phyloP scores from a whole-genome alignment of 257 asterid genomes.

The Plectranthus barbatus region DNA sequence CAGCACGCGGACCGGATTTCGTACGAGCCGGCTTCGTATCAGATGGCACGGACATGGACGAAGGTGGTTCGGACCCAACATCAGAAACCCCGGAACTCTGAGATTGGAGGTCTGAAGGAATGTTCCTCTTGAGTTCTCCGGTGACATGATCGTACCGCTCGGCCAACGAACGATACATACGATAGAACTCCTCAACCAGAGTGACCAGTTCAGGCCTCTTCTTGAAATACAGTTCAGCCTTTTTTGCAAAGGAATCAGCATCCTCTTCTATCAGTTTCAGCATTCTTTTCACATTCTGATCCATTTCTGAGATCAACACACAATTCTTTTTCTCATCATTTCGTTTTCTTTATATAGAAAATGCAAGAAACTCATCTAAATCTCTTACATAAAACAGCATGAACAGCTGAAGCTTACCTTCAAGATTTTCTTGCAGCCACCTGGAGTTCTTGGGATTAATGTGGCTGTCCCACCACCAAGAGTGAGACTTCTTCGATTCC shows the following conservation, averaged over 20 bases:
- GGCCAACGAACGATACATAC: slow-evolving; percentile 59
- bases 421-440: slow-evolving; percentile 90
- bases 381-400: not conserved
- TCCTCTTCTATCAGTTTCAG: slow-evolving; percentile 70
- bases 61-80: slow-evolving; percentile 59
- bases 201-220: slow-evolving; percentile 55
- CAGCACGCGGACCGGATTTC: slow-evolving; percentile 69
- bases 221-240: slow-evolving; percentile 65
- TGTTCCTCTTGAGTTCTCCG: slow-evolving; percentile 48
- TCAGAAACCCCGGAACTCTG: slow-evolving; percentile 83
- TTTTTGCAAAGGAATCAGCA: slow-evolving; percentile 67
- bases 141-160: slow-evolving; percentile 64
- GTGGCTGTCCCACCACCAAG: slow-evolving; percentile 98
- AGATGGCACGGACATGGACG: slow-evolving; percentile 38
- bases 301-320: slow-evolving; percentile 58
- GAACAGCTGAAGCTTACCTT: slow-evolving; percentile 28
- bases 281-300: slow-evolving; percentile 56
- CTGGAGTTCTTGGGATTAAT: slow-evolving; percentile 69
- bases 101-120: slow-evolving; percentile 84
- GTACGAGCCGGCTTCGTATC: slow-evolving; percentile 34
- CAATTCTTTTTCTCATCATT: slow-evolving; percentile 23
- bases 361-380: not conserved
- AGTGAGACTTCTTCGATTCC: slow-evolving; percentile 62
- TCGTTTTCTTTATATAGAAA: not conserved
- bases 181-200: slow-evolving; percentile 64